phyloP scores from a whole-genome alignment of 2,329 filamentous ascomycete species.

The Tolypocladium capitatum region DNA sequence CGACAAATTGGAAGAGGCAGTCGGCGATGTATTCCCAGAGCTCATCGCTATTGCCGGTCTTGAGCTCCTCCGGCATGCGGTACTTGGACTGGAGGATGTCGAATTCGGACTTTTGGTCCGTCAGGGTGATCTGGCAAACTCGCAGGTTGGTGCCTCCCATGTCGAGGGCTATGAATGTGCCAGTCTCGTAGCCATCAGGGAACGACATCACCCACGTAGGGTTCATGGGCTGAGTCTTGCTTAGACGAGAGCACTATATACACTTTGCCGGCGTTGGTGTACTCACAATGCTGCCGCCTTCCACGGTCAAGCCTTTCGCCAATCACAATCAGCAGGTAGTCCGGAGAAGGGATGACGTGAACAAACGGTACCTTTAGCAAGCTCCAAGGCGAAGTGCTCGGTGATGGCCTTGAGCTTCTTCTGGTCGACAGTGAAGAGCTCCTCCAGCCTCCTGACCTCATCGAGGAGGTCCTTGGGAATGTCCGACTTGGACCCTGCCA shows the following conservation, averaged over 20 bases:
- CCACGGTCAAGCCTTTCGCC: slow-evolving; percentile 57
- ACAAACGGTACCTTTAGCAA: slow-evolving; percentile 55
- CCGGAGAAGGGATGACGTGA: background rate
- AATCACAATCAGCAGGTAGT: background rate
- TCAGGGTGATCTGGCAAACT: slow-evolving; percentile 84
- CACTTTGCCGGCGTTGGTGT: background rate
- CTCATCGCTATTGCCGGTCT: slow-evolving; percentile 70
- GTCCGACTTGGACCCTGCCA: slow-evolving; percentile 74
- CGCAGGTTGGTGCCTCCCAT: slow-evolving; percentile 95
- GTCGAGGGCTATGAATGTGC: slow-evolving; percentile 79
- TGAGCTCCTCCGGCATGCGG: slow-evolving; percentile 84
- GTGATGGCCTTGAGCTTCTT: slow-evolving; percentile 82
- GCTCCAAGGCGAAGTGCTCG: slow-evolving; percentile 75
- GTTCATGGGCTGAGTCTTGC: slow-evolving; percentile 71
- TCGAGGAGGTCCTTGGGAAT: slow-evolving; percentile 69
- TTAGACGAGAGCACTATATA: slow-evolving; percentile 7
- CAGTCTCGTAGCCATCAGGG: slow-evolving; percentile 75
- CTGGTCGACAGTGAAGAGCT: slow-evolving; percentile 65
- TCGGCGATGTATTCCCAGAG: slow-evolving; percentile 94
- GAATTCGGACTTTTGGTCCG: slow-evolving; percentile 77
- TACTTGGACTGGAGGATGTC: slow-evolving; percentile 96
- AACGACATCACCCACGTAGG: slow-evolving; percentile 90
- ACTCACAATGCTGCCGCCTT: slow-evolving; percentile 86
- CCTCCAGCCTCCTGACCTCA: slow-evolving; percentile 75
- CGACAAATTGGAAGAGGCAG: slow-evolving; percentile 80